These are phyloP conservation scores for Ophiostoma montium DNA, from an alignment of 2,329 filamentous ascomycete species.

Conservation along the genomic window DNA sequence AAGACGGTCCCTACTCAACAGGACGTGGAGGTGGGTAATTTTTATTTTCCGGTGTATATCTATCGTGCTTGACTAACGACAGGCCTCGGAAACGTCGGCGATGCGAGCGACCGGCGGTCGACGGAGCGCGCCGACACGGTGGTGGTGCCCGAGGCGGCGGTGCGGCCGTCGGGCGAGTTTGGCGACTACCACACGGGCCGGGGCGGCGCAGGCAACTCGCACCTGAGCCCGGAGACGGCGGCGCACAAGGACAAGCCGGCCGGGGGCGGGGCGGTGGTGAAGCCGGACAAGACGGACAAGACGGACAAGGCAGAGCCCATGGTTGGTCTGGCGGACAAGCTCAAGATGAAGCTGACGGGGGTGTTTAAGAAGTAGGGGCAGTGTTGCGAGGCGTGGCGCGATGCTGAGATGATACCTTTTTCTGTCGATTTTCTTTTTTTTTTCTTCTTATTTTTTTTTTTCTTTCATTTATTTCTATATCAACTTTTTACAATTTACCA, in stretches of 20 bases:
- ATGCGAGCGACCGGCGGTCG: conserved; percentile 25
- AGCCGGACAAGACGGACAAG: no score
- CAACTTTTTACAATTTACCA: background rate
- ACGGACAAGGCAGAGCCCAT: conserved; percentile 18
- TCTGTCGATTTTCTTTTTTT: background rate
- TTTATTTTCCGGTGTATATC: no score
- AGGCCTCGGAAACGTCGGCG: conserved; percentile 47
- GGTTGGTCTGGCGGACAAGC: conserved; percentile 38
- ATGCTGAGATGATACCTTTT: conserved; percentile 7
- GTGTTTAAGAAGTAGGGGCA: conserved; percentile 30
- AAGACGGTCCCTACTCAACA: conserved; percentile 43
- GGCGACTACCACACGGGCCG: conserved; percentile 43
- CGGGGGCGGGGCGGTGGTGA: no score
- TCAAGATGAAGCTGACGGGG: conserved; percentile 41
- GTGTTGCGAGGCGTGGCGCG: background rate
- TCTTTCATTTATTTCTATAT: background rate
- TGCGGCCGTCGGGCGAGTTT: conserved; percentile 32
- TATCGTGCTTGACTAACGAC: no score
- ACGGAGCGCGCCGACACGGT: conserved; percentile 34
- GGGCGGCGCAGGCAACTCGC: conserved; percentile 45
- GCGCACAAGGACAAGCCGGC: conserved; percentile 20
- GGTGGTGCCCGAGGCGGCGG: conserved; percentile 36
- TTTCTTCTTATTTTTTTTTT: background rate
- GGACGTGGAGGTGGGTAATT: conserved; percentile 39
- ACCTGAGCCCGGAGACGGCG: conserved; percentile 17